phyloP scores from a whole-genome alignment of 2,329 filamentous ascomycete genomes.

The Pestalotiopsis sp. region DNA sequence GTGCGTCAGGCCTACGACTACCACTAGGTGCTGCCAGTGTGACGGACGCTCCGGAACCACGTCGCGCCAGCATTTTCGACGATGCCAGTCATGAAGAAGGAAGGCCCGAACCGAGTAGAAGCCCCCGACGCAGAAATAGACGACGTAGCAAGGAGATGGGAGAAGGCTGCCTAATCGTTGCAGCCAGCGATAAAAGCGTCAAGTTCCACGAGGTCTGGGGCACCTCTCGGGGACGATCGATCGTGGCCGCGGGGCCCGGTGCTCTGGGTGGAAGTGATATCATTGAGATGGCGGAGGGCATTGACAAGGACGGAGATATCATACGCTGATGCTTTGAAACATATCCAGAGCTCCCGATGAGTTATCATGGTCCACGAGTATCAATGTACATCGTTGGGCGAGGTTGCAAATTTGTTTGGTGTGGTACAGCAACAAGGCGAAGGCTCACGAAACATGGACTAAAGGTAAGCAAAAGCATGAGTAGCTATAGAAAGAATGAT shows the following conservation, averaged over 20 bases:
- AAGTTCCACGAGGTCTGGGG: conserved; percentile 95
- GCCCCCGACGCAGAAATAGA: background rate
- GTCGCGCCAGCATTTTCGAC: conserved; percentile 31
- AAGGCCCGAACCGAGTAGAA: background rate
- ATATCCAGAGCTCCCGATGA: too few species aligned
- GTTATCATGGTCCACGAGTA: background rate
- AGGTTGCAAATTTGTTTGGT: background rate
- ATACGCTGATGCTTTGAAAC: conserved; percentile 58
- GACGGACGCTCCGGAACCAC: conserved; percentile 50
- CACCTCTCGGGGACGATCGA: conserved; percentile 59
- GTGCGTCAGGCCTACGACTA: conserved; percentile 31
- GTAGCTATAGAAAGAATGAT: background rate
- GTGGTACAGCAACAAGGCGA: background rate
- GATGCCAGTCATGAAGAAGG: background rate
- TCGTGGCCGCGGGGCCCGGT: conserved; percentile 53
- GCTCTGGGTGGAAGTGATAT: conserved; percentile 83
- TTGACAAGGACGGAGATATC: conserved; percentile 73
- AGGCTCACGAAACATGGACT: background rate
- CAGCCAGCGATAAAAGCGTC: conserved; percentile 87
- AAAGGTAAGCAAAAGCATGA: background rate
- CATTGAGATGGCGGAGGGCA: conserved; percentile 78
- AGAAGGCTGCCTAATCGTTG: conserved; percentile 88
- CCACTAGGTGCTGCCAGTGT: background rate
- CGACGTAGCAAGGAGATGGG: conserved; percentile 18
- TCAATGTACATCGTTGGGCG: background rate